Evolutionary conservation across 169 alveolate genomes (phyloP).

Genomic region (Plasmodium gaboni): DNA sequence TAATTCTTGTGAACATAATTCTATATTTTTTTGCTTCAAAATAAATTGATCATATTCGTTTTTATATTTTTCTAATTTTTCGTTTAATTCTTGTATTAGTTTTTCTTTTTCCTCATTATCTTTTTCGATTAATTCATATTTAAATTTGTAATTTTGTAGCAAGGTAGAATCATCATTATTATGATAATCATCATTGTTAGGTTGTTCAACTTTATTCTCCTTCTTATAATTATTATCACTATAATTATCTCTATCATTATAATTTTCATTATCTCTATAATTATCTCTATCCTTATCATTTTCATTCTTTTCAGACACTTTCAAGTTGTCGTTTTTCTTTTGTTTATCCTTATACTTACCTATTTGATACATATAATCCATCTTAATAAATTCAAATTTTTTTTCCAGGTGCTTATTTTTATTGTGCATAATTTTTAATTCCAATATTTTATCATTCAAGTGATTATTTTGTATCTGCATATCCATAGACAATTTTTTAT

Average conservation of each 20-base stretch:
- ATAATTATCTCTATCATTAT: not conserved
- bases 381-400: conserved; percentile 37
- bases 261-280: not conserved
- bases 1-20: conserved; percentile 20
- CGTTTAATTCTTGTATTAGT: conserved; percentile 44
- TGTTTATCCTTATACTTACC: not conserved
- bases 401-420: conserved; percentile 25
- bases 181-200: not conserved
- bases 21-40: conserved; percentile 27
- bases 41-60: conserved; percentile 17
- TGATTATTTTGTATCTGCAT: conserved; percentile 21
- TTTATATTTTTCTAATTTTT: conserved; percentile 41
- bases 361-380: conserved; percentile 18
- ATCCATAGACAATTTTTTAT: conserved; percentile 16
- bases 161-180: not conserved
- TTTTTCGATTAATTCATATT: conserved; percentile 8
- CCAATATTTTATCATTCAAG: conserved; percentile 45
- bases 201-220: not conserved
- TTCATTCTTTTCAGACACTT: not conserved
- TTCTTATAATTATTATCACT: not conserved
- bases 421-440: conserved; percentile 41
- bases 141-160: conserved; percentile 16
- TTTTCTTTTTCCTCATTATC: conserved; percentile 67
- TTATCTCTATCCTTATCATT: not conserved
- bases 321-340: not conserved